A percentile compares a stretch with the other conserved stretches of the same genome.
These are phyloP conservation scores for Arthrinium puccinioides DNA, from an alignment of 2,329 filamentous ascomycete genomes.

Conservation along the genomic window DNA sequence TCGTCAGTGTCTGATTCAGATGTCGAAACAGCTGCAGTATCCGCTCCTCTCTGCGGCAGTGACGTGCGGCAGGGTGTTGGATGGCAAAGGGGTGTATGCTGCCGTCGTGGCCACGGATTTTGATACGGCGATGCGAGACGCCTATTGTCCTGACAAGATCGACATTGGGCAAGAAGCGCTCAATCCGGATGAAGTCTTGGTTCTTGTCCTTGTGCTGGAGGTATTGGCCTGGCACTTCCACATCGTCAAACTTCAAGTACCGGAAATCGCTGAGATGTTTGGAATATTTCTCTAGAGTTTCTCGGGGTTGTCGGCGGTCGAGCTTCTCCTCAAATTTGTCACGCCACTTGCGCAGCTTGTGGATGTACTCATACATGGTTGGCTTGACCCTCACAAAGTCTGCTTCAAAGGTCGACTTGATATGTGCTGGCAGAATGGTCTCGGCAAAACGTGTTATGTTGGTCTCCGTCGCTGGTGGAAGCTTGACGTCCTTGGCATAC, in stretches of 20 bases:
- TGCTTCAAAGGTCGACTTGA: constrained; percentile 92
- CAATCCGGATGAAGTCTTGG: constrained; percentile 94
- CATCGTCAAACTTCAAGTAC: constrained; percentile 97
- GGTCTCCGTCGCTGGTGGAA: constrained; percentile 82
- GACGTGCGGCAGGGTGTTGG: constrained; percentile 87
- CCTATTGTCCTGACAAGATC: constrained; percentile 87
- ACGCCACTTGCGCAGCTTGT: constrained; percentile 90
- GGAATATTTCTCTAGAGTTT: constrained; percentile 77
- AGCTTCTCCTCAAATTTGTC: constrained; percentile 98
- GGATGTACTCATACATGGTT: constrained; percentile 97
- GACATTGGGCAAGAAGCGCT: constrained; percentile 91
- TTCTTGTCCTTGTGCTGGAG: constrained; percentile 98
- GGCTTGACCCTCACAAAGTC: constrained; percentile 95
- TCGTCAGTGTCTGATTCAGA: constrained; percentile 84
- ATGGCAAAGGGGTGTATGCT: constrained; percentile 96
- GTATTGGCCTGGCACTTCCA: constrained; percentile 96
- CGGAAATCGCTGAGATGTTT: constrained; percentile 92
- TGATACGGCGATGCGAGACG: constrained; percentile 84
- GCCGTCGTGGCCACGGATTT: constrained; percentile 95
- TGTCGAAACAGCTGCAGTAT: constrained; percentile 96
- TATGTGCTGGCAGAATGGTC: constrained; percentile 88
- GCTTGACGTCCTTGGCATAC: constrained; percentile 84
- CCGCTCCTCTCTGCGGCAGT: constrained; percentile 88
- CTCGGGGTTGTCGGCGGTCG: constrained; percentile 68
- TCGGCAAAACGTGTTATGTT: constrained; percentile 97